A percentile compares a stretch with the other conserved stretches of the same genome.
Evolutionary conservation across 164 flowering plant genomes (phyloP).

Genomic region (Saururus chinensis): DNA sequence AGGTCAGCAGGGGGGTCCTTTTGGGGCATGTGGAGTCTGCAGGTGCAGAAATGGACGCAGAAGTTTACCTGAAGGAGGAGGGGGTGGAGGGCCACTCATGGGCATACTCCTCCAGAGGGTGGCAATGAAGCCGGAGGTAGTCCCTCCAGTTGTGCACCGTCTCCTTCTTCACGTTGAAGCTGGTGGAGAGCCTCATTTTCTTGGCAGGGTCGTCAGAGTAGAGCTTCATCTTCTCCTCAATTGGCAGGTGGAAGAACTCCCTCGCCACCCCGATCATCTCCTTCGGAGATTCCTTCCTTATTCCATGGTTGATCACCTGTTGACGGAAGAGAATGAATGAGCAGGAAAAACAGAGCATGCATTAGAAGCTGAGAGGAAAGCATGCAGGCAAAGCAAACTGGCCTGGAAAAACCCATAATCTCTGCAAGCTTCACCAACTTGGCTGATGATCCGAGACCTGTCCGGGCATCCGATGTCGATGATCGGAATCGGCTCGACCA

Average conservation of each 20-base stretch:
- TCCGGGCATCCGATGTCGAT: slow-evolving; percentile 37
- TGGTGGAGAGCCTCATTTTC: slow-evolving; percentile 16
- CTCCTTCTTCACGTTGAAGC: slow-evolving; percentile 21
- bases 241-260: slow-evolving; percentile 30
- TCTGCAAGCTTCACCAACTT: slow-evolving; percentile 46
- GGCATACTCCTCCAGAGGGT: slow-evolving; percentile 16
- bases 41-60: neutral
- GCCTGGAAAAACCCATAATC: slow-evolving; percentile 60
- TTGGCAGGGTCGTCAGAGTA: slow-evolving; percentile 22
- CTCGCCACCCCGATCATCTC: slow-evolving; percentile 15
- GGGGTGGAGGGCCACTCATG: slow-evolving; percentile 22
- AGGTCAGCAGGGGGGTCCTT: too few species aligned
- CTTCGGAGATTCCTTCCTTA: neutral
- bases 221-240: slow-evolving; percentile 26
- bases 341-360: neutral
- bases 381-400: too few species aligned
- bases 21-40: too few species aligned
- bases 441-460: slow-evolving; percentile 13
- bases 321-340: neutral
- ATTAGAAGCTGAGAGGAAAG: neutral
- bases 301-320: slow-evolving; percentile 1
- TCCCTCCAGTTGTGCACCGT: slow-evolving; percentile 32
- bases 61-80: slow-evolving; percentile 14
- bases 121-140: slow-evolving; percentile 25
- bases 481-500: slow-evolving; percentile 36